Evolutionary conservation across 805 yeast species (phyloP), one percentile per base, ranked within the genome.

Genomic region (Ogataea trehalophila): DNA sequence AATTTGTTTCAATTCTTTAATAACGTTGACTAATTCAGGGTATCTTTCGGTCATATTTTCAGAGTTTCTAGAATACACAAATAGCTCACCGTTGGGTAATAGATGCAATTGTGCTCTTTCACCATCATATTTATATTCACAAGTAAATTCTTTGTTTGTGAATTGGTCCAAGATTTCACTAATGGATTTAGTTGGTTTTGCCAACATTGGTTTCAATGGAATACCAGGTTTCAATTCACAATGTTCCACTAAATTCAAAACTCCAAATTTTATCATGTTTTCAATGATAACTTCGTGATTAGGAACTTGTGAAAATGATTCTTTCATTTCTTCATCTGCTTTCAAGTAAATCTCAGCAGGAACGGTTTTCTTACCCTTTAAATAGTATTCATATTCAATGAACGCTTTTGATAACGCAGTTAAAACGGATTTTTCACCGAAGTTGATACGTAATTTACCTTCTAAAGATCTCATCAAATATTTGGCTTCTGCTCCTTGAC

Each of bases 51-150:
- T 85, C 99, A 94, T 94, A 65, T 94, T 92, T 69, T 94, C 99
- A 44, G 96, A 88, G 66, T 92, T 94, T 67, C 99, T 79, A 2
- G 97, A 91, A 65, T 88, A 94, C 13, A 94, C 85, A 46, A 78
- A 74, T 56, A 89, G 83, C 11, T 75, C 67, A 2, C 94, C 92
- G 56, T 76, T 76, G 0, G 74, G 66, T 14, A 87, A 65, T 29
- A 85, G 66, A 66, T 94, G 99, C 11, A 94, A 84, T 64, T 94
- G 99, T 0, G 98, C 98, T 58, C 99, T 78, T 68, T 94, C 99
- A 40, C 99, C 99, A 64, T 94, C 99, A 60, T 94, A 94, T 61
- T 94, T 94, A 69, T 91, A 94, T 64, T 94, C 99, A 65, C 97
- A 92, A 0, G 97, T 91, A 61, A 94, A 94, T 48, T 79, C 79